Base-by-base conservation (phyloP, 1,284 basidiomycete genomes). In the Inonotus hispidus region DNA sequence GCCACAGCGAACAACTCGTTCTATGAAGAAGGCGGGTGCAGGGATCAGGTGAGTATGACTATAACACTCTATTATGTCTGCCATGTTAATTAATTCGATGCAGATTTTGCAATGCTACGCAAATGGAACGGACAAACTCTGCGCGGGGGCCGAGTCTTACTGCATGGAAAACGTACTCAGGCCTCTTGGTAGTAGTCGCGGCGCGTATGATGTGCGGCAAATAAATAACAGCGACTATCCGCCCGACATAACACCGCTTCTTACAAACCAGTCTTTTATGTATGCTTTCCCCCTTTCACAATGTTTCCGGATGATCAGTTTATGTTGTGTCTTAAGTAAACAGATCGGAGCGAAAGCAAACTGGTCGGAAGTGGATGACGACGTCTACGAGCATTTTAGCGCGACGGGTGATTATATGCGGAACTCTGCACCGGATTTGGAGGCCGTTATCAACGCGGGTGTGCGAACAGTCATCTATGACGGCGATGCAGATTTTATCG, bases 341-440 rank as follows among this genome's bases (percentile, higher is more conserved):
- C 70, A 69, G 63, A 81, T 84, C 55, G 83, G 83, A 32, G 80
- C 81, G 1, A 77, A 83, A 66, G 68, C 70, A 7, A 74, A 68
- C 1, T 85, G 82, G 82, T 61, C 72, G 39, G 69, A 74, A 63
- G 75, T 75, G 0, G 84, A 77, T 68, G 50, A 68, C 35, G 64
- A 73, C 5, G 79, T 86, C 1, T 85, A 83, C 66, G 66, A 66
- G 59, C 83, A 85, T 66, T 86, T 87, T 63, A 79, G 79, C 2
- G 64, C 67, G 11, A 83, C 82, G 11, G 84, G 83, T 32, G 84
- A 87, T 62, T 85, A 82, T 82, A 85, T 85, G 83, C 74, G 78
- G 50, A 84, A 79, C 67, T 82, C 80, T 11, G 70, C 77, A 13
- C 81, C 79, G 1, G 66, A 81, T 62, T 71, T 86, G 23, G 83